These are phyloP conservation scores for Microcyclosporella mali DNA, from an alignment of 2,329 filamentous ascomycete genomes.

Conservation along the genomic window DNA sequence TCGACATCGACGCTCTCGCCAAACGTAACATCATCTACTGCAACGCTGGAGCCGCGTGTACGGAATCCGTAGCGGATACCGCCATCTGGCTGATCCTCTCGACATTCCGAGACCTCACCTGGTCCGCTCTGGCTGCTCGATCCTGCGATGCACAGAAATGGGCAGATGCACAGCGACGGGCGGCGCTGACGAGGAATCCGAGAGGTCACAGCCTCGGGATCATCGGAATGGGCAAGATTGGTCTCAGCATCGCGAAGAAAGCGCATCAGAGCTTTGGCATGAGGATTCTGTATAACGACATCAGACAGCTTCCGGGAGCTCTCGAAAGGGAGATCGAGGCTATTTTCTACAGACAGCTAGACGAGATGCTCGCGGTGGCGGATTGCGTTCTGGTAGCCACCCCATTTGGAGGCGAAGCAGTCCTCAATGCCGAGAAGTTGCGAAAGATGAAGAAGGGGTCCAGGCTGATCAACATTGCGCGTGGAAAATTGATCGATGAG, in stretches of 20 bases:
- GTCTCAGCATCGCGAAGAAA: slow-evolving; percentile 50
- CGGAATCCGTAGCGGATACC: slow-evolving; percentile 67
- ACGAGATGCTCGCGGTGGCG: slow-evolving; percentile 45
- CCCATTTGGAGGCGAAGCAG: slow-evolving; percentile 45
- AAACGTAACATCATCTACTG: slow-evolving; percentile 63
- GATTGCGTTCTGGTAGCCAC: slow-evolving; percentile 61
- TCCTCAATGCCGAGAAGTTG: slow-evolving; percentile 48
- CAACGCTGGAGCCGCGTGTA: slow-evolving; percentile 64
- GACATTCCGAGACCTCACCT: slow-evolving; percentile 62
- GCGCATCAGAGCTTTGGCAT: slow-evolving; percentile 57
- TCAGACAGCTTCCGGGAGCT: slow-evolving; percentile 44
- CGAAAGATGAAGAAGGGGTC: slow-evolving; percentile 48
- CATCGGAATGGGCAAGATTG: slow-evolving; percentile 59
- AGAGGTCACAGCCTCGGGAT: slow-evolving; percentile 54
- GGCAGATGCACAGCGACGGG: slow-evolving; percentile 53
- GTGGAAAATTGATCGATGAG: slow-evolving; percentile 60
- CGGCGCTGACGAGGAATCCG: slow-evolving; percentile 43
- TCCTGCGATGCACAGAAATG: slow-evolving; percentile 45
- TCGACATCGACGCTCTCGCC: slow-evolving; percentile 55
- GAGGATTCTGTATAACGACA: slow-evolving; percentile 59
- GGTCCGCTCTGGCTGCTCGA: slow-evolving; percentile 54
- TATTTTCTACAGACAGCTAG: slow-evolving; percentile 47
- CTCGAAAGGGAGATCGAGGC: slow-evolving; percentile 47
- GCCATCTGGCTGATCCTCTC: slow-evolving; percentile 63
- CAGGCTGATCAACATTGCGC: slow-evolving; percentile 60